phyloP scores from a whole-genome alignment of 345 rosid species.

The Arabidopsis suecica region DNA sequence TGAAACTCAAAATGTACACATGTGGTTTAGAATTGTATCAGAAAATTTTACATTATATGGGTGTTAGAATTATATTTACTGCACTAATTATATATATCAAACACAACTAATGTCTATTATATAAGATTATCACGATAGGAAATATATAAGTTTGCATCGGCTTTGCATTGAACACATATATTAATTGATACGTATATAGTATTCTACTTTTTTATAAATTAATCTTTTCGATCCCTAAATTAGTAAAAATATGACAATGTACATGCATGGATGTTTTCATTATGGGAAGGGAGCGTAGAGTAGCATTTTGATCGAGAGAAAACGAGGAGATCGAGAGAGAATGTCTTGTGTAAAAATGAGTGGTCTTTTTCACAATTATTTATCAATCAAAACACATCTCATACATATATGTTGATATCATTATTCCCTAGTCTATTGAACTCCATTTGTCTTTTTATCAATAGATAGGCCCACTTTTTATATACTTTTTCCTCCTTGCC shows the following conservation, averaged over 20 bases:
- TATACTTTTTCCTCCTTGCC: constrained; percentile 36
- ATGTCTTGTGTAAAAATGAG: constrained; percentile 42
- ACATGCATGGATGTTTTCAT: constrained; percentile 35
- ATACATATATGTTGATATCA: constrained; percentile 40
- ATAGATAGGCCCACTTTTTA: constrained; percentile 12
- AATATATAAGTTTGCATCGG: not conserved
- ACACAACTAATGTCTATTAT: not conserved
- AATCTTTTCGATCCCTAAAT: not conserved
- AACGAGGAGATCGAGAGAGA: constrained; percentile 43
- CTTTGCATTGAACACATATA: not conserved
- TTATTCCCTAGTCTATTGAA: constrained; percentile 52
- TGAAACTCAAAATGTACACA: not conserved
- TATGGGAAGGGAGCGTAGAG: constrained; percentile 24
- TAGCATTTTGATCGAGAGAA: constrained; percentile 31
- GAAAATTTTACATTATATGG: not conserved
- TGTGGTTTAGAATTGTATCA: not conserved
- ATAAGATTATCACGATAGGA: not conserved
- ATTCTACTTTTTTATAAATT: not conserved
- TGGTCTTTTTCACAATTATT: constrained; percentile 55
- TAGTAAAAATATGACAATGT: not conserved
- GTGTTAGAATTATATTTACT: not conserved
- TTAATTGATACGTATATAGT: not conserved
- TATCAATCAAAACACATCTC: constrained; percentile 52
- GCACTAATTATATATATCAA: not conserved
- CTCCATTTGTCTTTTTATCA: constrained; percentile 47